These are phyloP conservation scores for Litchi chinensis DNA, from an alignment of 345 rosid species.

Conservation along the genomic window DNA sequence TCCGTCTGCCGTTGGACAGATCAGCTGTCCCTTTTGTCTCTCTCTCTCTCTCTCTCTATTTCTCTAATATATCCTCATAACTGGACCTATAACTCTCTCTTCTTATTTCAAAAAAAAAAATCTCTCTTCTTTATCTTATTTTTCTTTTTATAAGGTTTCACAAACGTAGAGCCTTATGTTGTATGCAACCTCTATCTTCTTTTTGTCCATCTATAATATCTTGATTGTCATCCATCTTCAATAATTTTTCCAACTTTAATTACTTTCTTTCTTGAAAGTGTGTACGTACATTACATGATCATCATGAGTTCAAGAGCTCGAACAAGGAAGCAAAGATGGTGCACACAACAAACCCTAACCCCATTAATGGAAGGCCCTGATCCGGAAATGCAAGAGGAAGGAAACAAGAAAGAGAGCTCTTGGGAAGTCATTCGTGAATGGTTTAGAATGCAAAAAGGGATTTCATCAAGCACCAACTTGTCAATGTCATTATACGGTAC, in stretches of 20 bases:
- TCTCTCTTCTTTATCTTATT: background rate
- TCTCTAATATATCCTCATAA: background rate
- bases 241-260: too few relatives aligned
- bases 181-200: background rate
- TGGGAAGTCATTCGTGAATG: conserved; percentile 95
- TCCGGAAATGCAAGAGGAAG: conserved; percentile 82
- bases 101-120: too few relatives aligned
- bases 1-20: conserved; percentile 52
- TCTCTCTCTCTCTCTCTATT: conserved; percentile 13
- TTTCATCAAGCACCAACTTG: conserved; percentile 28
- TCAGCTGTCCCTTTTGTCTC: conserved; percentile 68
- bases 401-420: conserved; percentile 68
- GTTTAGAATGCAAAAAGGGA: conserved; percentile 78
- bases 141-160: background rate
- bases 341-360: conserved; percentile 71
- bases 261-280: too few relatives aligned
- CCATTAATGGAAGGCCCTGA: conserved; percentile 97
- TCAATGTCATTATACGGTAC: conserved; percentile 37
- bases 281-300: too few relatives aligned
- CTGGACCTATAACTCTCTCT: conserved; percentile 3
- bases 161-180: background rate
- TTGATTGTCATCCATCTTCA: too few relatives aligned
- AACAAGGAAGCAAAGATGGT: conserved; percentile 61
- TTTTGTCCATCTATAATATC: background rate
- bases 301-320: conserved; percentile 44